These are phyloP conservation scores for Leccinellum albellum DNA, from an alignment of 768 basidiomycete species.

Conservation along the genomic window DNA sequence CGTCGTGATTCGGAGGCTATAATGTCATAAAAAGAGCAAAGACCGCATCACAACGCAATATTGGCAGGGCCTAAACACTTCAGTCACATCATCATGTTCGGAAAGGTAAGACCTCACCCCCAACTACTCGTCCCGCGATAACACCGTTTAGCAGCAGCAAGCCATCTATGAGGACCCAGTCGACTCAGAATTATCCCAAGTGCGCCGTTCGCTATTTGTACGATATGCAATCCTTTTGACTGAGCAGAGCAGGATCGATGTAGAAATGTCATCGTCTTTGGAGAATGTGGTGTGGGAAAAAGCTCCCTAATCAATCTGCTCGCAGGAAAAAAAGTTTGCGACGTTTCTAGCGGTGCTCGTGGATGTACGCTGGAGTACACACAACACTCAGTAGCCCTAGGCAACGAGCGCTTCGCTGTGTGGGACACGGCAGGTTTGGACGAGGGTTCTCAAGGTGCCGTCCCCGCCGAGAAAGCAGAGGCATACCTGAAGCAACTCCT, in stretches of 20 bases:
- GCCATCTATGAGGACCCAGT: neutral
- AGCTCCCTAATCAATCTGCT: conserved; percentile 46
- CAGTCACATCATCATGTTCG: neutral
- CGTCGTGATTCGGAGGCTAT: neutral
- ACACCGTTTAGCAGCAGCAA: conserved; percentile 10
- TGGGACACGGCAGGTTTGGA: conserved; percentile 36
- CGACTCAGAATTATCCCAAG: conserved; percentile 1
- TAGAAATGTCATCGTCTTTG: conserved; percentile 40
- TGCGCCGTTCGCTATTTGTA: conserved; percentile 4
- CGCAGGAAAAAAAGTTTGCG: conserved; percentile 21
- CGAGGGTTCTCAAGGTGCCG: conserved; percentile 25
- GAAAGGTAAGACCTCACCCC: conserved; percentile 12
- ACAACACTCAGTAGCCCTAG: conserved; percentile 22
- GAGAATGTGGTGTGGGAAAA: conserved; percentile 41
- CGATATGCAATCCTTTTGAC: neutral
- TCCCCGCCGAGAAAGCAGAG: conserved; percentile 31
- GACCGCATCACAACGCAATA: neutral
- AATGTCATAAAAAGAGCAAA: neutral
- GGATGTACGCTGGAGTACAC: conserved; percentile 36
- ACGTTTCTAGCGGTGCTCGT: conserved; percentile 28
- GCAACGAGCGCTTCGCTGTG: conserved; percentile 17
- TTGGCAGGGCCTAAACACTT: conserved; percentile 4
- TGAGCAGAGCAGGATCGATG: conserved; percentile 8
- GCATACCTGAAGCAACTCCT: conserved; percentile 34
- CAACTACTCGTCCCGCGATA: conserved; percentile 2